phyloP scores from a whole-genome alignment of 148 eudicot genomes.

The Salicornia ramosissima region DNA sequence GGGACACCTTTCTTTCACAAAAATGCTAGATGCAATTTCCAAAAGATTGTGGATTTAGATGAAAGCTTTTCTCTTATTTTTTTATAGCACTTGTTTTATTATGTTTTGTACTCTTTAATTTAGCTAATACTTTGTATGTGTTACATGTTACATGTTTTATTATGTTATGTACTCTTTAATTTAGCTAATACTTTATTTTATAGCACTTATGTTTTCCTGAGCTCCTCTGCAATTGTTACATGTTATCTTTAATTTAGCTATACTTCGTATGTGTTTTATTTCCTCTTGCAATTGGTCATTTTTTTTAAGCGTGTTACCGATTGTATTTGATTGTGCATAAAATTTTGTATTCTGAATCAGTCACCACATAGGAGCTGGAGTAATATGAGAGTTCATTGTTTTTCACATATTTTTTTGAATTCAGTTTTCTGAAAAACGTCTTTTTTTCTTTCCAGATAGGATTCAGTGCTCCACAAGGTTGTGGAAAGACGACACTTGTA shows the following conservation, averaged over 20 bases:
- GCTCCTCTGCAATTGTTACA: neutral
- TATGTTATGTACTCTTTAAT: too few species aligned
- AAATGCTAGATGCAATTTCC: too few species aligned
- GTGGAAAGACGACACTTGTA: slow-evolving; percentile 96
- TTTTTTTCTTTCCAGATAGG: slow-evolving; percentile 70
- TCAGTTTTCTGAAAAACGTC: slow-evolving; percentile 2
- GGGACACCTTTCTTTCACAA: too few species aligned
- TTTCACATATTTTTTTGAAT: neutral
- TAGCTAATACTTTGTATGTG: too few species aligned
- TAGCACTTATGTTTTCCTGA: too few species aligned
- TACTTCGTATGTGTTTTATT: neutral
- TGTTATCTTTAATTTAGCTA: neutral
- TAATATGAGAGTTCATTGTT: neutral
- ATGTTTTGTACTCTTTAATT: too few species aligned
- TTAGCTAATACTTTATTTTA: too few species aligned
- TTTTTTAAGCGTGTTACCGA: neutral
- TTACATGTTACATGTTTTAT: too few species aligned
- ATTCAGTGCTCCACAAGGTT: slow-evolving; percentile 98
- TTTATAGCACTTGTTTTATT: too few species aligned
- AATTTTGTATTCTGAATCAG: neutral
- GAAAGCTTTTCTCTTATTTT: too few species aligned
- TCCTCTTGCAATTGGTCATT: neutral
- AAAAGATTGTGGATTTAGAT: too few species aligned
- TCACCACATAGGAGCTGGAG: neutral
- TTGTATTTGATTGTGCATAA: neutral